A percentile compares a stretch with the other conserved stretches of the same genome.
phyloP scores from a whole-genome alignment of 495 filamentous ascomycete species.

The Viridothelium virens region DNA sequence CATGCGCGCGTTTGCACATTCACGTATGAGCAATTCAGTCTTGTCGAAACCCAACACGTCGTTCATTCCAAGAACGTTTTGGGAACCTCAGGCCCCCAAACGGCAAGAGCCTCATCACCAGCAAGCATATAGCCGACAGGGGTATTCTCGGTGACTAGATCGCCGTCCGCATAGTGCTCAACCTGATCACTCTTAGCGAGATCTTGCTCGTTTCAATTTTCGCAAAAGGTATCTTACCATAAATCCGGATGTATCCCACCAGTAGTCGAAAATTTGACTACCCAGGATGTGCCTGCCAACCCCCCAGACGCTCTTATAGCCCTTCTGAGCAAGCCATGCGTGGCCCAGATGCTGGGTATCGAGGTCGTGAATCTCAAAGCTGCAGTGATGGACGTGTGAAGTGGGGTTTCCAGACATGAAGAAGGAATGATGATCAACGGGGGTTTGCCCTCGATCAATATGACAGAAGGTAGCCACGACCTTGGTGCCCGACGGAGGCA shows the following conservation, averaged over 20 bases:
- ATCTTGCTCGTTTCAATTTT: neutral
- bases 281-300: conserved; percentile 62
- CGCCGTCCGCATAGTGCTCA: conserved; percentile 33
- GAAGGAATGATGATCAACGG: conserved; percentile 66
- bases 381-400: conserved; percentile 61
- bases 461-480: conserved; percentile 57
- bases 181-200: conserved; percentile 7
- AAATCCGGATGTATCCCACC: conserved; percentile 39
- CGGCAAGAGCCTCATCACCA: conserved; percentile 24
- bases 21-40: too few species aligned
- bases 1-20: too few species aligned
- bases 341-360: conserved; percentile 69
- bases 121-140: conserved; percentile 21
- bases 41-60: too few species aligned
- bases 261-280: conserved; percentile 63
- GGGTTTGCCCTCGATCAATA: conserved; percentile 51
- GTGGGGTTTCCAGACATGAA: conserved; percentile 51
- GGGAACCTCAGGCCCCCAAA: conserved; percentile 30
- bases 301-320: conserved; percentile 64
- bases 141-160: conserved; percentile 31
- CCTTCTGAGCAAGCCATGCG: conserved; percentile 57
- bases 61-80: conserved; percentile 24
- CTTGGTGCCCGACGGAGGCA: conserved; percentile 26
- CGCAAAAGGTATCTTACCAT: conserved; percentile 15
- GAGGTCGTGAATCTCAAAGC: conserved; percentile 69